Conservation (phyloP, 2,329 filamentous ascomycete species). For the Talaromyces sp. region DNA sequence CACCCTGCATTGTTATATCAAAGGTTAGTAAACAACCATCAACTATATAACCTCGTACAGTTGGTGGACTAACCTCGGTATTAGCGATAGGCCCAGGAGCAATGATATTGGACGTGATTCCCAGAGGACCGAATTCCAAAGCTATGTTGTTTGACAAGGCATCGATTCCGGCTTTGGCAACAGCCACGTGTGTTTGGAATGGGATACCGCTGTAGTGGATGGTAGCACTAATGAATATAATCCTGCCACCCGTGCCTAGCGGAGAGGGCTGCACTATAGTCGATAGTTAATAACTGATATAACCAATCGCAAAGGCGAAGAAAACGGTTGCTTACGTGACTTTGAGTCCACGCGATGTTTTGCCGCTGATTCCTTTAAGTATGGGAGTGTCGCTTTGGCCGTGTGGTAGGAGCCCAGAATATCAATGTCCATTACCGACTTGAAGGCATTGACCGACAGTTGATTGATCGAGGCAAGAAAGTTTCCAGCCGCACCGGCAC, state of each 20-base stretch:
- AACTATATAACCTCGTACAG: neutral
- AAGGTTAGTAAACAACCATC: neutral
- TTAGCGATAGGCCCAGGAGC: slow-evolving; percentile 79
- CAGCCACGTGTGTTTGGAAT: slow-evolving; percentile 82
- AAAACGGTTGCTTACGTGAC: slow-evolving; percentile 30
- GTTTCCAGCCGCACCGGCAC: slow-evolving; percentile 91
- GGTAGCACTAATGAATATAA: slow-evolving; percentile 84
- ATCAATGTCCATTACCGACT: slow-evolving; percentile 93
- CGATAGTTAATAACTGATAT: neutral
- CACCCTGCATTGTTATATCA: slow-evolving; percentile 41
- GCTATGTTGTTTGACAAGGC: slow-evolving; percentile 73
- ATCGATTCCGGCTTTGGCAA: slow-evolving; percentile 88
- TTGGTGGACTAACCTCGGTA: slow-evolving; percentile 55
- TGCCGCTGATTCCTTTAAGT: slow-evolving; percentile 69
- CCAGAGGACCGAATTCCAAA: slow-evolving; percentile 84
- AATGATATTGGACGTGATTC: slow-evolving; percentile 83
- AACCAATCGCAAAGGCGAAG: neutral
- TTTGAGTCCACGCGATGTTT: slow-evolving; percentile 58
- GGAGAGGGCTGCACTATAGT: slow-evolving; percentile 29
- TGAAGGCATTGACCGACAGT: slow-evolving; percentile 85
- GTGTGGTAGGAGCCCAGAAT: slow-evolving; percentile 92
- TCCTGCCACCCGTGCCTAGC: slow-evolving; percentile 66
- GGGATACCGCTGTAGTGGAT: slow-evolving; percentile 86
- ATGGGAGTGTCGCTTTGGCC: slow-evolving; percentile 81
- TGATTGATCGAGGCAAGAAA: slow-evolving; percentile 82